Conservation (phyloP, 1,139 yeast species). For the Hyphopichia fennica region DNA sequence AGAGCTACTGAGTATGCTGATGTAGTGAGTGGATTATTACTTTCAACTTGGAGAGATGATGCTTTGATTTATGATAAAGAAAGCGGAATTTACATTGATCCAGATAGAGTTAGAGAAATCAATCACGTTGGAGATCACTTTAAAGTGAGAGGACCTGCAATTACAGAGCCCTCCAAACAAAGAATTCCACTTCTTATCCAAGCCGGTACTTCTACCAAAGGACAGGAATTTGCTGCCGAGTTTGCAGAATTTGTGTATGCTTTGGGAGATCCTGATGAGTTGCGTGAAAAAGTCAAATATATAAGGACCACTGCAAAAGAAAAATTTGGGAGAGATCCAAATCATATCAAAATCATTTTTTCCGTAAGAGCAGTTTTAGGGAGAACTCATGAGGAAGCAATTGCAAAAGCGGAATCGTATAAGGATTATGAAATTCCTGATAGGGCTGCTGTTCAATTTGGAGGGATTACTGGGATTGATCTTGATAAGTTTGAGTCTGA, state of each 20-base stretch:
- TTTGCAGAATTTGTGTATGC: constrained; percentile 46
- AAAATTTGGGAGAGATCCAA: constrained; percentile 34
- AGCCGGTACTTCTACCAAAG: constrained; percentile 48
- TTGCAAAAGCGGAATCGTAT: constrained; percentile 26
- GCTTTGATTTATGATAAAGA: constrained; percentile 35
- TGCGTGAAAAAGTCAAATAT: constrained; percentile 25
- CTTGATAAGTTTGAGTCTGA: constrained; percentile 27
- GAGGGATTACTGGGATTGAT: constrained; percentile 41
- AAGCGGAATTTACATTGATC: constrained; percentile 36
- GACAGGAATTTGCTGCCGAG: constrained; percentile 44
- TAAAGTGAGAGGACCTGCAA: constrained; percentile 45
- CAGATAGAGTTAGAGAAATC: constrained; percentile 39
- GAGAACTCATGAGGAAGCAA: constrained; percentile 36
- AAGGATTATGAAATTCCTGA: constrained; percentile 35
- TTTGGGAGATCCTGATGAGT: constrained; percentile 28
- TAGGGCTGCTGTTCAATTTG: constrained; percentile 37
- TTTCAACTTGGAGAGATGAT: constrained; percentile 48
- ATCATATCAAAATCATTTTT: constrained; percentile 33
- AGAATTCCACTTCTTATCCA: constrained; percentile 46
- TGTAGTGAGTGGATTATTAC: constrained; percentile 37
- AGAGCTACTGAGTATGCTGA: constrained; percentile 44
- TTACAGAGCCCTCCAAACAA: constrained; percentile 45
- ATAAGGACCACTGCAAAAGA: constrained; percentile 27
- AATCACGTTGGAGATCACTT: constrained; percentile 40
- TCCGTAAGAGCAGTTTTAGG: constrained; percentile 33